Evolutionary conservation across 306 rosid genomes (phyloP).

Genomic region (Chamaecrista fasciculata): DNA sequence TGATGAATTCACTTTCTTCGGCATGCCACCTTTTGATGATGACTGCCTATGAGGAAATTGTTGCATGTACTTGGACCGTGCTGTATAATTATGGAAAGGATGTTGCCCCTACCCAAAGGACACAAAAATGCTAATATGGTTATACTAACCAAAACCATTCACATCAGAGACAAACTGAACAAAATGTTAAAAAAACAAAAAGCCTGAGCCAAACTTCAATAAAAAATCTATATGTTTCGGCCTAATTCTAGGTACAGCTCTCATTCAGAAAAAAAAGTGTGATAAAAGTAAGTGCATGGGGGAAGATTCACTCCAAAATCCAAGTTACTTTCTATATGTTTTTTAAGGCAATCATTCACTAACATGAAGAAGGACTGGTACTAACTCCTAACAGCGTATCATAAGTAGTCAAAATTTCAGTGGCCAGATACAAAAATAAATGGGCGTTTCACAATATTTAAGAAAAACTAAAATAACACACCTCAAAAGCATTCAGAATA

Average conservation of each 20-base stretch:
- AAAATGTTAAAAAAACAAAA: conserved; percentile 3
- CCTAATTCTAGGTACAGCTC: not conserved
- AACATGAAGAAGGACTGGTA: not conserved
- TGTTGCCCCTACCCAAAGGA: conserved; percentile 64
- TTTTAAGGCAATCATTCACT: conserved; percentile 16
- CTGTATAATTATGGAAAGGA: conserved; percentile 92
- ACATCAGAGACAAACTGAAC: conserved; percentile 9
- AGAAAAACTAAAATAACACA: conserved; percentile 24
- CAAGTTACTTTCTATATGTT: not conserved
- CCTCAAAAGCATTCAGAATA: conserved; percentile 75
- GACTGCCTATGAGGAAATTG: conserved; percentile 36
- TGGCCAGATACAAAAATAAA: conserved; percentile 3
- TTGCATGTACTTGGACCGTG: conserved; percentile 71
- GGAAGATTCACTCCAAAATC: conserved; percentile 12
- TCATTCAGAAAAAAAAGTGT: not conserved
- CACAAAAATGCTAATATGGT: conserved; percentile 20
- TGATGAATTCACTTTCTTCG: conserved; percentile 30
- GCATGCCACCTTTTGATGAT: conserved; percentile 26
- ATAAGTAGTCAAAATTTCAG: conserved; percentile 6
- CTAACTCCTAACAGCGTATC: not conserved
- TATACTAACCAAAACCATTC: conserved; percentile 7
- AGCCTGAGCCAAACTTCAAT: not conserved
- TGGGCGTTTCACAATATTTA: conserved; percentile 5
- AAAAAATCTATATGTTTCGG: not conserved
- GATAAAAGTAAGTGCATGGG: not conserved